A percentile compares a stretch with the other conserved stretches of the same genome.
phyloP scores from a whole-genome alignment of 305 asterid species.

The Petunia hybrid region DNA sequence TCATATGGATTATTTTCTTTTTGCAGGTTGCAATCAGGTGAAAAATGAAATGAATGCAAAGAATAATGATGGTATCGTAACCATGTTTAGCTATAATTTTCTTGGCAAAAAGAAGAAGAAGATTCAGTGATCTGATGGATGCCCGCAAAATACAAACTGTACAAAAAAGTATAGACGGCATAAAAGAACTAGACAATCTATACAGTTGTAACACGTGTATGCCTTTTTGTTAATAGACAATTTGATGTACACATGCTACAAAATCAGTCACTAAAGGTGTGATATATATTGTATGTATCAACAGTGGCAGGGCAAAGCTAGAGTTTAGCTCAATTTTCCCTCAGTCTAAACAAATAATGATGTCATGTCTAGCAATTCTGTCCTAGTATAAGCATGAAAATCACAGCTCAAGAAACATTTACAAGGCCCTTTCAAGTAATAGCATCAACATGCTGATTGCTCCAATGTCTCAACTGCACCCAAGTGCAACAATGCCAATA shows the following conservation, averaged over 20 bases:
- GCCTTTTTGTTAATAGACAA: not conserved
- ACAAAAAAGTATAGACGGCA: not conserved
- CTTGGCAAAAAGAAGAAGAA: not conserved
- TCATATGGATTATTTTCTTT: not conserved
- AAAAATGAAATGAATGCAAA: not conserved
- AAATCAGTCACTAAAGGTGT: constrained; percentile 30
- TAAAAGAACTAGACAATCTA: not conserved
- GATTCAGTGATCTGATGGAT: not conserved
- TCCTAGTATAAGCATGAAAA: constrained; percentile 36
- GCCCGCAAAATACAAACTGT: not conserved
- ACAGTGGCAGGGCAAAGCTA: constrained; percentile 35
- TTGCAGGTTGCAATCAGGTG: not conserved
- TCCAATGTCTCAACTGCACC: not conserved
- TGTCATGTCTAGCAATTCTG: constrained; percentile 27
- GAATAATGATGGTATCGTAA: not conserved
- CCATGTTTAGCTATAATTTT: not conserved
- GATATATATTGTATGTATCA: constrained; percentile 27
- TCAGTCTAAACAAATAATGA: constrained; percentile 29
- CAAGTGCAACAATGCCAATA: not conserved
- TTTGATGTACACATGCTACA: constrained; percentile 28
- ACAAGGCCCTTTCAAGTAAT: constrained; percentile 27
- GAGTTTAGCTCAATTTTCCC: constrained; percentile 36
- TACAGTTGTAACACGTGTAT: not conserved
- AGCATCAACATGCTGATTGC: constrained; percentile 22
- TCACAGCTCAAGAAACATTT: constrained; percentile 26